Evolutionary conservation across 1,284 basidiomycete species (phyloP).

Genomic region (Butyriboletus appendiculatus): DNA sequence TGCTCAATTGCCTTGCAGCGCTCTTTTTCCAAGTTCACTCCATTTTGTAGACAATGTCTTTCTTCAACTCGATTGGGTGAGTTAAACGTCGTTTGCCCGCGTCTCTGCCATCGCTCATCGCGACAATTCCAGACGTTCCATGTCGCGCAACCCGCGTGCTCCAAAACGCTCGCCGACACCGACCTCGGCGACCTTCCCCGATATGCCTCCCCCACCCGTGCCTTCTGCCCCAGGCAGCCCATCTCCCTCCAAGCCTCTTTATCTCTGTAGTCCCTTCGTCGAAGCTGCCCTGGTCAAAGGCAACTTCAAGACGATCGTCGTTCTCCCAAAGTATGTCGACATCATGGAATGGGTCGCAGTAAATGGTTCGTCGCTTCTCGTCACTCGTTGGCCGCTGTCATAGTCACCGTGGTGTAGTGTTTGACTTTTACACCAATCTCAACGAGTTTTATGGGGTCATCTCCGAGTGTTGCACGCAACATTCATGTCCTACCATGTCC

Average conservation of each 20-base stretch:
- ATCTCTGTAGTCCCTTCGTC: conserved; percentile 94
- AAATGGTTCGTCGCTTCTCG: conserved; percentile 61
- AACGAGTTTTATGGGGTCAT: conserved; percentile 98
- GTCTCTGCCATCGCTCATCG: not conserved
- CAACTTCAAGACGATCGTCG: conserved; percentile 98
- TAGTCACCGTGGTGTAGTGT: conserved; percentile 53
- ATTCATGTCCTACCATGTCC: conserved; percentile 91
- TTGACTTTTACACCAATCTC: conserved; percentile 95
- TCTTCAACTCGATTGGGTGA: conserved; percentile 77
- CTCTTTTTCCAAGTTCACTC: conserved; percentile 14
- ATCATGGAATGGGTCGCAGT: conserved; percentile 99
- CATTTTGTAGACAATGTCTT: conserved; percentile 59
- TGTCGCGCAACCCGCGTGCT: conserved; percentile 63
- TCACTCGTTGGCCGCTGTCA: not conserved
- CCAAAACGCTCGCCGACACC: conserved; percentile 72
- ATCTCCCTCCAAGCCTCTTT: conserved; percentile 65
- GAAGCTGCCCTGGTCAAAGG: conserved; percentile 97
- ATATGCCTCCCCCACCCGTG: conserved; percentile 42
- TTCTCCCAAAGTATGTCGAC: conserved; percentile 95
- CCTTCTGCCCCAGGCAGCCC: conserved; percentile 42
- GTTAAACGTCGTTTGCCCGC: conserved; percentile 25
- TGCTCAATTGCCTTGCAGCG: not conserved
- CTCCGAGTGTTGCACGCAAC: conserved; percentile 91
- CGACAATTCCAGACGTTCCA: conserved; percentile 55
- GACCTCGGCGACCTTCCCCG: conserved; percentile 61